Evolutionary conservation across 257 asterid genomes (phyloP).

Genomic region (Solanum pinnatisectum): DNA sequence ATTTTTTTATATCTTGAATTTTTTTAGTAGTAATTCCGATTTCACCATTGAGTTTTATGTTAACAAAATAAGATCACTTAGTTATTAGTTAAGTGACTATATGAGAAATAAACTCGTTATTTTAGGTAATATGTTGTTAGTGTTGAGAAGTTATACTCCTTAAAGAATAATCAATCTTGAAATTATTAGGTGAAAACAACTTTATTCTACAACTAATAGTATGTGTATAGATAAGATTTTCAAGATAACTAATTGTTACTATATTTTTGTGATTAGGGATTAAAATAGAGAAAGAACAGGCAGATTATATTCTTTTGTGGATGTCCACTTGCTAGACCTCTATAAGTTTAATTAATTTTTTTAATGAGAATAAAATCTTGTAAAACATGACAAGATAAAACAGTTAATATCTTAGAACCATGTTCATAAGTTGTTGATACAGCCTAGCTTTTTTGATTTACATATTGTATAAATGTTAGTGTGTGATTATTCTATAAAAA

Average conservation of each 20-base stretch:
- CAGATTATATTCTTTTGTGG: neutral
- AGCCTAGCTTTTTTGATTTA: neutral
- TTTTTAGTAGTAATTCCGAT: neutral
- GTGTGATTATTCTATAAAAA: neutral
- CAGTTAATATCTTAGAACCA: neutral
- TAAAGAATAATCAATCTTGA: neutral
- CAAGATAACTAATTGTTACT: neutral
- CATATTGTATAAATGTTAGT: neutral
- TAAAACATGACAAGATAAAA: neutral
- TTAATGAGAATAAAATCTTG: neutral
- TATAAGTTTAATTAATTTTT: neutral
- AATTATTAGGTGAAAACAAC: neutral
- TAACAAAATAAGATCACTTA: neutral
- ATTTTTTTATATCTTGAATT: neutral
- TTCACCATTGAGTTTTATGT: neutral
- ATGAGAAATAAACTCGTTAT: neutral
- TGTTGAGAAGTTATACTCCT: neutral
- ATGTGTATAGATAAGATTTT: neutral
- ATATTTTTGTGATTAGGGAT: neutral
- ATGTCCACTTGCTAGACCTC: neutral
- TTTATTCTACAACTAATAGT: neutral
- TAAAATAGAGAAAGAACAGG: neutral
- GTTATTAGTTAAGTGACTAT: neutral
- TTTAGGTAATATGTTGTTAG: neutral
- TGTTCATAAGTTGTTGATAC: neutral